These are phyloP conservation scores for Eurotiales sp. DNA, from an alignment of 2,329 filamentous ascomycete species.

Conservation along the genomic window DNA sequence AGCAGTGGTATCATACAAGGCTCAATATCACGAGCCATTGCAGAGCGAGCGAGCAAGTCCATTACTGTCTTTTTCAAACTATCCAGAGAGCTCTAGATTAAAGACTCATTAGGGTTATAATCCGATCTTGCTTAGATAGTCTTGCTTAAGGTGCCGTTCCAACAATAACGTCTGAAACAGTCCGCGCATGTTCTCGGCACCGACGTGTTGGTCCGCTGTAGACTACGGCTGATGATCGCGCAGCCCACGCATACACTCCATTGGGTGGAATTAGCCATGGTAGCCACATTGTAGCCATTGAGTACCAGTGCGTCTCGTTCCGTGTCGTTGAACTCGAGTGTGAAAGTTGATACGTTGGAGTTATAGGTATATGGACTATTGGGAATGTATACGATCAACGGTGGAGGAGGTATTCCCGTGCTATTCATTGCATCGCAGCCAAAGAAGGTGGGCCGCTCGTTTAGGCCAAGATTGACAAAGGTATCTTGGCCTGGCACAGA, in stretches of 20 bases:
- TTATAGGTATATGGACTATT: conserved; percentile 73
- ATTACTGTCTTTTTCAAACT: no score
- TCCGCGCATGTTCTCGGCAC: conserved; percentile 67
- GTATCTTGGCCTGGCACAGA: conserved; percentile 69
- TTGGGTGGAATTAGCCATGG: conserved; percentile 73
- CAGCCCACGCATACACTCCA: conserved; percentile 87
- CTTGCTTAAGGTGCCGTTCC: conserved; percentile 69
- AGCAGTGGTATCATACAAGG: no score
- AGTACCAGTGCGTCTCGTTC: conserved; percentile 75
- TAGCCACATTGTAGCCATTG: conserved; percentile 86
- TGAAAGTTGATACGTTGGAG: conserved; percentile 78
- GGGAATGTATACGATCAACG: conserved; percentile 82
- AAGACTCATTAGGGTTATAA: no score
- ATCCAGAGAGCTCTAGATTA: no score
- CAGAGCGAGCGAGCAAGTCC: no score
- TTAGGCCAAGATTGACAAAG: conserved; percentile 72
- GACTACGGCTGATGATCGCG: conserved; percentile 73
- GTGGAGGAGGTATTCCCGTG: conserved; percentile 47
- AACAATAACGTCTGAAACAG: conserved; percentile 86
- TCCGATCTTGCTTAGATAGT: conserved; percentile 33
- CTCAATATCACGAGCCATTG: no score
- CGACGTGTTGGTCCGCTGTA: conserved; percentile 64
- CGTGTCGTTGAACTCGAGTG: conserved; percentile 58
- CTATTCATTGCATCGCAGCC: conserved; percentile 68
- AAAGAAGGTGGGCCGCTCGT: conserved; percentile 72